Percentiles rank a stretch among this genome's conserved stretches.
Conservation (phyloP, 805 yeast genomes). For the Jamesozyma jinghongensis region DNA sequence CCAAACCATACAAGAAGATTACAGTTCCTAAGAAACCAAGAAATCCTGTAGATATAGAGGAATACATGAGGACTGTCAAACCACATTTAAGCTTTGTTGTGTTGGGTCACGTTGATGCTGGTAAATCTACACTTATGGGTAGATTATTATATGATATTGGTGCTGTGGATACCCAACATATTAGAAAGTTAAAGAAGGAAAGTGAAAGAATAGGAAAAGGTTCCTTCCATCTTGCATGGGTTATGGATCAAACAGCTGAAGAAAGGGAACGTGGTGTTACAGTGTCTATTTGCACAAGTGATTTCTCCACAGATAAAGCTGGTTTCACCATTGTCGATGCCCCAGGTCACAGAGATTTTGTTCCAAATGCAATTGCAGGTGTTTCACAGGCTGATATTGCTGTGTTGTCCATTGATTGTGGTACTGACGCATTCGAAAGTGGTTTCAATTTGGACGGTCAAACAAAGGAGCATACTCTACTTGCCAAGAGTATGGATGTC, state of each 20-base stretch:
- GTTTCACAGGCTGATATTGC: conserved; percentile 99
- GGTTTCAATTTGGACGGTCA: conserved; percentile 98
- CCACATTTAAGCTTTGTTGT: conserved; percentile 94
- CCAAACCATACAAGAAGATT: conserved; percentile 20
- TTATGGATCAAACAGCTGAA: conserved; percentile 97
- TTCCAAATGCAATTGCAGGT: conserved; percentile 97
- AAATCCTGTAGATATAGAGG: conserved; percentile 50
- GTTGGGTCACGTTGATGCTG: conserved; percentile 99
- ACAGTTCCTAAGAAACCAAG: conserved; percentile 27
- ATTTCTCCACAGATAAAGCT: conserved; percentile 89
- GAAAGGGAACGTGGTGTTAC: conserved; percentile 99
- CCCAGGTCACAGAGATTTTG: conserved; percentile 98
- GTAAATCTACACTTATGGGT: conserved; percentile 98
- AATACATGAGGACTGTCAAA: conserved; percentile 75
- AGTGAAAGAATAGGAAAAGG: conserved; percentile 98
- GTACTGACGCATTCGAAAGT: conserved; percentile 98
- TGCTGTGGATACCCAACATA: conserved; percentile 92
- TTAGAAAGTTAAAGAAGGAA: conserved; percentile 92
- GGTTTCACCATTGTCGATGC: conserved; percentile 97
- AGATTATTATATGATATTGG: conserved; percentile 87
- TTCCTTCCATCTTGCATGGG: conserved; percentile 99
- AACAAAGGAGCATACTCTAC: conserved; percentile 91
- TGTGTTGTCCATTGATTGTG: conserved; percentile 87
- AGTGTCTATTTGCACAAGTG: conserved; percentile 95
- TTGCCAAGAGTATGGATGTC: conserved; percentile 96